Percentiles rank a stretch among this genome's conserved stretches.
These are phyloP conservation scores for Colletotrichum godetiae DNA, from an alignment of 2,329 filamentous ascomycete species.

Conservation along the genomic window DNA sequence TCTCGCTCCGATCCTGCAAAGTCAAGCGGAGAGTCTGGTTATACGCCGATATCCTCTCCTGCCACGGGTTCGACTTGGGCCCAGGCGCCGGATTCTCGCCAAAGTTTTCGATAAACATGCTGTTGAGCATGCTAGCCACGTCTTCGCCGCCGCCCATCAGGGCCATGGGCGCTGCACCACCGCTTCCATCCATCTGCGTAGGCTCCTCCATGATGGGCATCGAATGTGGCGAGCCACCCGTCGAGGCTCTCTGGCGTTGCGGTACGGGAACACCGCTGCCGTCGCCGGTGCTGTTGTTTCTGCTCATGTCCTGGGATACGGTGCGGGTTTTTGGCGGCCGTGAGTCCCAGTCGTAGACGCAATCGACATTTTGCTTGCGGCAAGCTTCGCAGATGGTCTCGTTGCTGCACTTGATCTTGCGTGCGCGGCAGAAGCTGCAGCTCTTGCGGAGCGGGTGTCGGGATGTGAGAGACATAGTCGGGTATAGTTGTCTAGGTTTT, in stretches of 20 bases:
- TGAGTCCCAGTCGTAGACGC: constrained; percentile 52
- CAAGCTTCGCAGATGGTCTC: constrained; percentile 51
- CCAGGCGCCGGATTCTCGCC: constrained; percentile 22
- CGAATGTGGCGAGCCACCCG: background rate
- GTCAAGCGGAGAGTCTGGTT: constrained; percentile 34
- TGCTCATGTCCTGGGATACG: constrained; percentile 41
- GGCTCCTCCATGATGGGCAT: background rate
- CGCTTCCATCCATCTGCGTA: background rate
- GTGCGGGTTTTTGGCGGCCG: constrained; percentile 44
- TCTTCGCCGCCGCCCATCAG: constrained; percentile 35
- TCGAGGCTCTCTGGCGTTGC: background rate
- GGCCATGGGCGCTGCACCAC: background rate
- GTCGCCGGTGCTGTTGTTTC: constrained; percentile 27
- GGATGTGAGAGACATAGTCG: constrained; percentile 26
- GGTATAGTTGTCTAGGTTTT: background rate
- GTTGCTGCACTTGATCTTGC: constrained; percentile 53
- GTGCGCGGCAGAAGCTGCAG: constrained; percentile 50
- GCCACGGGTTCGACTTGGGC: constrained; percentile 38
- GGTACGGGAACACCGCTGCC: background rate
- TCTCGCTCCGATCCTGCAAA: constrained; percentile 33
- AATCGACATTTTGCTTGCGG: constrained; percentile 49
- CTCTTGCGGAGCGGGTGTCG: constrained; percentile 48
- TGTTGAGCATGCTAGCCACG: constrained; percentile 44
- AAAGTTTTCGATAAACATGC: constrained; percentile 45
- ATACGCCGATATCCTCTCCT: constrained; percentile 38